A percentile compares a stretch with the other conserved stretches of the same genome.
Conservation (phyloP, 2,329 filamentous ascomycete genomes). For the Stachybotrys echinatus region DNA sequence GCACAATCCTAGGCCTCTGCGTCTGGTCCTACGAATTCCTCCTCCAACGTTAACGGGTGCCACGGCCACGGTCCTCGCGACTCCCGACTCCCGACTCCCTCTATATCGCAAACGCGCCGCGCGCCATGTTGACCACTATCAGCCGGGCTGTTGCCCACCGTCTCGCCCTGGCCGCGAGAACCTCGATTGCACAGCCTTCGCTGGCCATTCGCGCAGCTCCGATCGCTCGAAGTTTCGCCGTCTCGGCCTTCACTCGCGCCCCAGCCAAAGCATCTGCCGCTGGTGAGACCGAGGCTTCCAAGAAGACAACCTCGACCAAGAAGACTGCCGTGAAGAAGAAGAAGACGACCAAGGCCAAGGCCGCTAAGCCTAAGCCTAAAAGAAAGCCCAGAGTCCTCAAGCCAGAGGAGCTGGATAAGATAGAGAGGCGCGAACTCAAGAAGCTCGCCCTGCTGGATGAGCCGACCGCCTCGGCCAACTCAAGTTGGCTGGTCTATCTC, state of each 20-base stretch:
- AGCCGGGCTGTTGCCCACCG: conserved; percentile 33
- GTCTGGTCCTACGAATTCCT: too few relatives aligned
- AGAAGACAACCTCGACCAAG: conserved; percentile 1
- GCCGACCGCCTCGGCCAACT: conserved; percentile 24
- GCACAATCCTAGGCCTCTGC: too few relatives aligned
- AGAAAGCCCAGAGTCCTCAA: conserved; percentile 26
- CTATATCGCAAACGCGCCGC: too few relatives aligned
- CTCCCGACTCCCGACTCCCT: too few relatives aligned
- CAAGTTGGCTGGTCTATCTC: conserved; percentile 33
- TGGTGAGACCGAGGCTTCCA: conserved; percentile 4
- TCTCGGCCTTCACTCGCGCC: conserved; percentile 18
- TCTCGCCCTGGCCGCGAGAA: conserved; percentile 16
- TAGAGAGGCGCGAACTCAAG: conserved; percentile 30
- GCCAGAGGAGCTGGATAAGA: conserved; percentile 31
- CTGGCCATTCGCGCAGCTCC: conserved; percentile 10
- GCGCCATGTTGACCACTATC: conserved; percentile 38
- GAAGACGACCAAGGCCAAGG: conserved; percentile 14
- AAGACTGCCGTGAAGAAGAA: conserved; percentile 13
- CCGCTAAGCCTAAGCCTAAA: conserved; percentile 18
- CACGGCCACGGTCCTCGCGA: too few relatives aligned
- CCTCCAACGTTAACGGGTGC: too few relatives aligned
- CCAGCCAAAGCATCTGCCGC: conserved; percentile 11
- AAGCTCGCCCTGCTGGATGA: conserved; percentile 34
- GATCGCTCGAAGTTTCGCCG: conserved; percentile 22
- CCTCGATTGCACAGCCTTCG: conserved; percentile 14